Conservation (phyloP, 768 basidiomycete genomes). For the Symmetrospora coprosmae region DNA sequence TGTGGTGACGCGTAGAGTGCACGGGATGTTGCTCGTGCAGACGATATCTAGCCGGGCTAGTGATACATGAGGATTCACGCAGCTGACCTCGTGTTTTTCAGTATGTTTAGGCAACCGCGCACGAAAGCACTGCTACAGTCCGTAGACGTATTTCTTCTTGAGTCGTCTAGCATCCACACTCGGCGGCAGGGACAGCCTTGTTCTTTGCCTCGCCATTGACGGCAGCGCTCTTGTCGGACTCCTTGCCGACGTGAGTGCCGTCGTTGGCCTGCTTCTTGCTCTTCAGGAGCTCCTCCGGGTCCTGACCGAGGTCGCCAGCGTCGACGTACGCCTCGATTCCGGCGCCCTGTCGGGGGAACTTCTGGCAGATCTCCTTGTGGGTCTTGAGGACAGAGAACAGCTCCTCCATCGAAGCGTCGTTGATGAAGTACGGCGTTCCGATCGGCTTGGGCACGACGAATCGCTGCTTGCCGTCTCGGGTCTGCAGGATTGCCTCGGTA, state of each 20-base stretch:
- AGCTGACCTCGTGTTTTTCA: too few species aligned
- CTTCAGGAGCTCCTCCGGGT: slow-evolving; percentile 31
- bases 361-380: slow-evolving; percentile 37
- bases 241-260: slow-evolving; percentile 21
- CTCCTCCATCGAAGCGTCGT: slow-evolving; percentile 37
- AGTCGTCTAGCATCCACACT: slow-evolving; percentile 30
- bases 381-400: slow-evolving; percentile 33
- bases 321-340: slow-evolving; percentile 39
- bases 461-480: slow-evolving; percentile 31
- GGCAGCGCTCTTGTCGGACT: slow-evolving; percentile 10
- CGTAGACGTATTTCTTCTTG: too few species aligned
- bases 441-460: slow-evolving; percentile 38
- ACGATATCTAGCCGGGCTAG: too few species aligned
- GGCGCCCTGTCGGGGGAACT: slow-evolving; percentile 32
- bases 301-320: slow-evolving; percentile 37
- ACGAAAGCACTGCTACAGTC: too few species aligned
- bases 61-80: too few species aligned
- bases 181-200: slow-evolving; percentile 29
- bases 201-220: slow-evolving; percentile 25
- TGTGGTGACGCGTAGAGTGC: too few species aligned
- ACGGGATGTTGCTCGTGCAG: too few species aligned
- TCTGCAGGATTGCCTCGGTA: slow-evolving; percentile 35
- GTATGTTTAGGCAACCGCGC: too few species aligned
- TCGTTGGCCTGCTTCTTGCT: slow-evolving; percentile 17
- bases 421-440: slow-evolving; percentile 38